Evolutionary conservation across 192 early-diverging fungal species (phyloP).

Genomic region (Rhizophagus sp.): DNA sequence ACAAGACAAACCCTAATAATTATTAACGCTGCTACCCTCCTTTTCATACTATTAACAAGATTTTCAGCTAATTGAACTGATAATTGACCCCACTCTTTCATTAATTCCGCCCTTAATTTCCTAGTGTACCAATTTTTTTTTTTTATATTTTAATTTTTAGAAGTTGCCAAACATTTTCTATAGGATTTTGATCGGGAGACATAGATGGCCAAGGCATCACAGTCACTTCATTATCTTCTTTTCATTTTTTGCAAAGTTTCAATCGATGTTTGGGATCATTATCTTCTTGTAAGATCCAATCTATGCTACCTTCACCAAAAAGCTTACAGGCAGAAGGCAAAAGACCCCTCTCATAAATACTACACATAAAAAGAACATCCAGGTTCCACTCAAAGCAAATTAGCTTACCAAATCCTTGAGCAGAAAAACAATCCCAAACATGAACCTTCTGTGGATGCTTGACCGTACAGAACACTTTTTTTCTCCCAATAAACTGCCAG

Average conservation of each 20-base stretch:
- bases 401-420: background rate
- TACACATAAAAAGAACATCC: too few species aligned
- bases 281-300: too few species aligned
- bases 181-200: too few species aligned
- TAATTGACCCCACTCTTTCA: background rate
- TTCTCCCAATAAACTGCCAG: background rate
- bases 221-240: background rate
- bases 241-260: background rate
- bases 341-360: too few species aligned
- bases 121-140: constrained; percentile 19
- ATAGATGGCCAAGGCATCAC: constrained; percentile 2
- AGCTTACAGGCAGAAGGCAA: too few species aligned
- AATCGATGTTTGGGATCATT: background rate
- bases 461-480: background rate
- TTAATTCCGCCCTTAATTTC: background rate
- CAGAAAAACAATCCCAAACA: background rate
- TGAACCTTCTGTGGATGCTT: constrained; percentile 18
- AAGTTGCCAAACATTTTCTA: too few species aligned
- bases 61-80: background rate
- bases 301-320: too few species aligned
- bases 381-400: background rate
- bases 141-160: background rate
- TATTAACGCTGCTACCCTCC: background rate
- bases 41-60: constrained; percentile 1
- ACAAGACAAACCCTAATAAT: background rate